Base-by-base conservation (phyloP, 768 basidiomycete genomes). In the Rhodotorula paludigena region DNA sequence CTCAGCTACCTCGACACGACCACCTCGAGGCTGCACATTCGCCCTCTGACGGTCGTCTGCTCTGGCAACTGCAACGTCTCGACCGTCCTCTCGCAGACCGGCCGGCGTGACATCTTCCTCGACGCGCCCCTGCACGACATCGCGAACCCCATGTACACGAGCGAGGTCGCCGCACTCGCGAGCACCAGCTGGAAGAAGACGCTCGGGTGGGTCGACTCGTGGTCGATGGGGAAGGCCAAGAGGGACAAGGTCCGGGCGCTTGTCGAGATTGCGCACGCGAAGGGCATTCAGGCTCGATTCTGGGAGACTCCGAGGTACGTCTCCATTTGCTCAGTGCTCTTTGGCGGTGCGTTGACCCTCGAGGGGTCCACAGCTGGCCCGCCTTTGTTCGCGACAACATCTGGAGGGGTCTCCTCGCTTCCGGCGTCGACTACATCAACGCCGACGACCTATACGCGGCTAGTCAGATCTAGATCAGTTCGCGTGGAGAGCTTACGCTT, bases 221-320 rank as follows among this genome's bases (percentile, higher is more conserved):
- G 54, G 20, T 57, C 60, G 12, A 18, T 60, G 10, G 36, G 28
- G 15, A 36, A 33, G 0, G 57, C 38, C 12, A 33, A 33, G 36
- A 5, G 23, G 3, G 30, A 8, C 5, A 33, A 39, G 42, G 32
- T 65, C 12, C 28, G 35, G 52, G 52, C 12, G 35, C 28, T 65
- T 16, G 52, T 65, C 10, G 12, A 32, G 16, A 36, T 47, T 9
- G 67, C 67, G 30, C 56, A 51, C 16, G 55, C 41, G 33, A 68
- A 62, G 33, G 67, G 67, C 28, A 57, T 63, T 57, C 52, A 54
- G 36, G 28, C 61, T 39, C 47, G 67, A 8, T 63, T 68, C 32
- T 68, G 67, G 67, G 67, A 65, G n/a, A 60, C 64, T 16, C 64
- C 64, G 14, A 23, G 35, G 64, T 65, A 18, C n/a, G 64, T 18